A percentile compares a stretch with the other conserved stretches of the same genome.
These are phyloP conservation scores for Auricularia sp. DNA, from an alignment of 768 basidiomycete genomes.

Conservation along the genomic window DNA sequence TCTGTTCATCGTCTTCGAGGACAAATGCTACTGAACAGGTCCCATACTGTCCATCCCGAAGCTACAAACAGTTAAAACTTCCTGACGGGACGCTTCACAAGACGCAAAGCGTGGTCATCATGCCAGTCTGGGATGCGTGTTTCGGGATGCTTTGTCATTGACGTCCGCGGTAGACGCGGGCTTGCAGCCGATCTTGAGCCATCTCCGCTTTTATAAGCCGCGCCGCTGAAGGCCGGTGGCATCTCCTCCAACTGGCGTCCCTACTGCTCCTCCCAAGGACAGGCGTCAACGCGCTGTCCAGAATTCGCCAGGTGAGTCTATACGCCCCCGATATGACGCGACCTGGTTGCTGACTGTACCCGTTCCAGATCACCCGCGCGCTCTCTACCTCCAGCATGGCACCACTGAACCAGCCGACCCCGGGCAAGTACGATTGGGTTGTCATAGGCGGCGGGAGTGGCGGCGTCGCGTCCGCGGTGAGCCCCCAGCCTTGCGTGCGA, in stretches of 20 bases:
- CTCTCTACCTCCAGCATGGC: slow-evolving; percentile 5
- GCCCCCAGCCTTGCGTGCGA: not conserved
- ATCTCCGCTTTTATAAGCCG: no score
- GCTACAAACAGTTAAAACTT: no score
- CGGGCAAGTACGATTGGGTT: slow-evolving; percentile 70
- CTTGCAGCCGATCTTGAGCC: no score
- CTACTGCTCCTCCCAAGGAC: not conserved
- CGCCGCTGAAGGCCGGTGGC: no score
- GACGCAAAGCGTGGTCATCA: no score
- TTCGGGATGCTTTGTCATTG: no score
- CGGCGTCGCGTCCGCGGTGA: slow-evolving; percentile 44
- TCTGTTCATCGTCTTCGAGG: no score
- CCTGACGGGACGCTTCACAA: no score
- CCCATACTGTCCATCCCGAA: no score
- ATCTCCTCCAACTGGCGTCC: not conserved
- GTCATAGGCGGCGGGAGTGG: slow-evolving; percentile 92
- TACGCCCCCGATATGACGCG: not conserved
- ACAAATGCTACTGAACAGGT: no score
- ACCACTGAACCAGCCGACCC: slow-evolving; percentile 34
- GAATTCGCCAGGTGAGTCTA: not conserved
- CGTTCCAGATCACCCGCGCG: not conserved
- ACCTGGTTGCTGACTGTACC: not conserved
- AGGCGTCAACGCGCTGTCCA: not conserved
- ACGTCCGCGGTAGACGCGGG: no score
- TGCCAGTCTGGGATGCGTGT: no score